phyloP scores from a whole-genome alignment of 805 yeast species.

The Lachancea sp. region DNA sequence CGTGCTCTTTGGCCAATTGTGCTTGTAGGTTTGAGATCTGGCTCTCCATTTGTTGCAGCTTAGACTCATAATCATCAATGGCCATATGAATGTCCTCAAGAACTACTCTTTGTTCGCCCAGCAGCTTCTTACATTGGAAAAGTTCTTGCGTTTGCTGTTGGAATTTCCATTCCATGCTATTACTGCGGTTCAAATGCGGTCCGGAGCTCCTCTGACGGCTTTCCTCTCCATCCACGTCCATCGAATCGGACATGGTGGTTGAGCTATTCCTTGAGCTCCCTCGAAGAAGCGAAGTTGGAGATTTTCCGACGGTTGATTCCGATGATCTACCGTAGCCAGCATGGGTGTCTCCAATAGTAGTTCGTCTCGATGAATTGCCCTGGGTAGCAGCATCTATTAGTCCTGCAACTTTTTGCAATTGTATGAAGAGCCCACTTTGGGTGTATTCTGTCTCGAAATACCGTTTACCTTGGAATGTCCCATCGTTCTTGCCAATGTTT shows the following conservation, averaged over 20 bases:
- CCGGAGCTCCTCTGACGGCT: conserved; percentile 4
- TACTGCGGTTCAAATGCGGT: conserved; percentile 11
- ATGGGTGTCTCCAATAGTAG: conserved; percentile 11
- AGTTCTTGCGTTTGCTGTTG: conserved; percentile 32
- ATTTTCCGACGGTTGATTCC: conserved; percentile 10
- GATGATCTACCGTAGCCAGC: conserved; percentile 9
- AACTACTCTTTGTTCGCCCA: conserved; percentile 30
- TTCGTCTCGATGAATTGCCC: conserved; percentile 14
- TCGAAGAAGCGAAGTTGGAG: conserved; percentile 18
- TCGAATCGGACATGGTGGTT: conserved; percentile 27
- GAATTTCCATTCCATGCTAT: conserved; percentile 35
- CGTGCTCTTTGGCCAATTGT: conserved; percentile 24
- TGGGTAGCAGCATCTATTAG: conserved; percentile 19
- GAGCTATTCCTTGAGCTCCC: conserved; percentile 29
- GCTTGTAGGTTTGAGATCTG: conserved; percentile 20
- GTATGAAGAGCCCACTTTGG: conserved; percentile 68
- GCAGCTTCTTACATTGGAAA: conserved; percentile 21
- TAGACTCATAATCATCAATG: conserved; percentile 29
- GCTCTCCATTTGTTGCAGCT: conserved; percentile 29
- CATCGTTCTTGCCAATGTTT: conserved; percentile 73
- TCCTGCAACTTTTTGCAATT: conserved; percentile 41
- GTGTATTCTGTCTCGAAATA: conserved; percentile 64
- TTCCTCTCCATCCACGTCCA: conserved; percentile 13
- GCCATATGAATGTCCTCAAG: conserved; percentile 31
- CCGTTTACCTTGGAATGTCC: conserved; percentile 63